Evolutionary conservation across 495 filamentous ascomycete species (phyloP).

Genomic region (Extremus antarcticus): DNA sequence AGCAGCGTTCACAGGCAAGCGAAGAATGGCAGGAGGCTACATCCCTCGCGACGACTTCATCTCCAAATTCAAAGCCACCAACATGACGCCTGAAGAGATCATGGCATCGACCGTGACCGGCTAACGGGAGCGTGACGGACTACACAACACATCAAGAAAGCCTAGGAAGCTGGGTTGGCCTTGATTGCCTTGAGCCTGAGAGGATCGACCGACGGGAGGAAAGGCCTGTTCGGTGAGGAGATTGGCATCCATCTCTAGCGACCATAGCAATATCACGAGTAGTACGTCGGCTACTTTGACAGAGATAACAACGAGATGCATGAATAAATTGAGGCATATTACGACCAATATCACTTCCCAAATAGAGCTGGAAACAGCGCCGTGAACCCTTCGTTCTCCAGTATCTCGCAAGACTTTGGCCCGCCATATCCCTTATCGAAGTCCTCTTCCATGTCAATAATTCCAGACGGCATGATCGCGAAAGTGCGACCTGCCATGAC

Average conservation of each 20-base stretch:
- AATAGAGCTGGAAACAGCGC: neutral
- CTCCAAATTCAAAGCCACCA: slow-evolving; percentile 62
- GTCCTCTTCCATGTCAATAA: slow-evolving; percentile 14
- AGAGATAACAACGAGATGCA: too few relatives aligned
- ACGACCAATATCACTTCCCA: neutral
- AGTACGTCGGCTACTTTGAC: too few relatives aligned
- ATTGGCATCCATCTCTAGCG: too few relatives aligned
- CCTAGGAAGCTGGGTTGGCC: too few relatives aligned
- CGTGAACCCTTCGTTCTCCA: neutral
- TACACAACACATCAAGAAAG: too few relatives aligned
- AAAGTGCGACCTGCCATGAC: neutral
- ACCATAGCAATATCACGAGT: too few relatives aligned
- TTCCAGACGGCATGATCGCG: slow-evolving; percentile 2
- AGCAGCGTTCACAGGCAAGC: slow-evolving; percentile 64
- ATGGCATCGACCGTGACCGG: neutral
- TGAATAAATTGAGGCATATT: neutral
- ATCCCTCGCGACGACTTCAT: slow-evolving; percentile 79
- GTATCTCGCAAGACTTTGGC: neutral
- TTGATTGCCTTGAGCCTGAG: too few relatives aligned
- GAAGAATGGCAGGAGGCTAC: slow-evolving; percentile 83
- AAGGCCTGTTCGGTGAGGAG: too few relatives aligned
- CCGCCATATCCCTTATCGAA: slow-evolving; percentile 15
- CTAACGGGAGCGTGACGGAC: neutral
- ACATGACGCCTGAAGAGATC: slow-evolving; percentile 43
- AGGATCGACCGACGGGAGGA: too few relatives aligned